Evolutionary conservation across 805 yeast genomes (phyloP).

Genomic region (Candida pini): DNA sequence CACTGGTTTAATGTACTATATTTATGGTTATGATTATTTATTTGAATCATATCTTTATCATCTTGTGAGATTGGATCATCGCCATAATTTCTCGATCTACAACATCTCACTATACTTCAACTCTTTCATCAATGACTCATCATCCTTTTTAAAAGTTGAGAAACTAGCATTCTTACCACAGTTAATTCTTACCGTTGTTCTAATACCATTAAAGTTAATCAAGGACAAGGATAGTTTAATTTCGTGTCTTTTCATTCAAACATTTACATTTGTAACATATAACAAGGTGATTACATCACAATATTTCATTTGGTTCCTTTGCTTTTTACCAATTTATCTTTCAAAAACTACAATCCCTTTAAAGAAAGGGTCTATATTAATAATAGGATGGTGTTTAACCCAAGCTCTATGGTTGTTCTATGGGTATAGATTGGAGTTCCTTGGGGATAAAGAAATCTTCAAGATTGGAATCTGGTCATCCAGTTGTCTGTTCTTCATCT

Average conservation of each 20-base stretch:
- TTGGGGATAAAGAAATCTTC: slow-evolving; percentile 44
- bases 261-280: slow-evolving; percentile 70
- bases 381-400: slow-evolving; percentile 57
- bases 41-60: slow-evolving; percentile 81
- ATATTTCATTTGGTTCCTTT: slow-evolving; percentile 91
- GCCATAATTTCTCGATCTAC: slow-evolving; percentile 92
- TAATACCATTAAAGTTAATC: slow-evolving; percentile 50
- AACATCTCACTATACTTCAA: slow-evolving; percentile 64
- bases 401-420: slow-evolving; percentile 76
- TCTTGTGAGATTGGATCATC: slow-evolving; percentile 76
- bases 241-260: slow-evolving; percentile 64
- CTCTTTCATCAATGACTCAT: slow-evolving; percentile 32
- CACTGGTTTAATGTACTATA: slow-evolving; percentile 54
- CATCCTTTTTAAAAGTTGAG: slow-evolving; percentile 16
- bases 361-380: slow-evolving; percentile 35
- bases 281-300: slow-evolving; percentile 90
- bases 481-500: slow-evolving; percentile 20
- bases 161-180: slow-evolving; percentile 82
- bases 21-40: slow-evolving; percentile 73
- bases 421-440: slow-evolving; percentile 77
- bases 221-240: slow-evolving; percentile 35
- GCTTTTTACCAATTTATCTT: slow-evolving; percentile 71
- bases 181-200: slow-evolving; percentile 47
- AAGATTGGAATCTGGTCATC: slow-evolving; percentile 21
- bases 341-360: slow-evolving; percentile 37